These are phyloP conservation scores for Wallacemonas sp. DNA, from an alignment of 208 protist genomes.

Conservation along the genomic window DNA sequence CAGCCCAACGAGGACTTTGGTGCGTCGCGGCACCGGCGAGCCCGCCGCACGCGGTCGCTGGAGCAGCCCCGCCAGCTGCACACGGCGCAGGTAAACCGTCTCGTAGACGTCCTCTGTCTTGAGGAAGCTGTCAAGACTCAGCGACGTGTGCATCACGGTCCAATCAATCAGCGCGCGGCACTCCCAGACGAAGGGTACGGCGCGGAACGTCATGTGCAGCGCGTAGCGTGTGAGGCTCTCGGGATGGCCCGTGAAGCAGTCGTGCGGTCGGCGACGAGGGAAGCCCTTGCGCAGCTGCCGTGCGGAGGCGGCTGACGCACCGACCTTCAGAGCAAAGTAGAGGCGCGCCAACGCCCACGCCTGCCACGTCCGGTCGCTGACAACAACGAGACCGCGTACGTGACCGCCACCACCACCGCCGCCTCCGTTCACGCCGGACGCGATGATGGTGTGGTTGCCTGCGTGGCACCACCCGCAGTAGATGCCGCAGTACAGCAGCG, in stretches of 20 bases:
- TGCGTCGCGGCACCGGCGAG: conserved; percentile 20
- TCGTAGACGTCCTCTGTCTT: conserved; percentile 76
- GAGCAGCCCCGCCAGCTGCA: conserved; percentile 19
- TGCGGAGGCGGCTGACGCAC: conserved; percentile 37
- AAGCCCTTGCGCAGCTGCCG: conserved; percentile 67
- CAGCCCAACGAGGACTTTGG: conserved; percentile 45
- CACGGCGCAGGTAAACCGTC: conserved; percentile 42
- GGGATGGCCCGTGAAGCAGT: conserved; percentile 53
- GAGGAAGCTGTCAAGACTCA: conserved; percentile 72
- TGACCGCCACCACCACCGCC: no score
- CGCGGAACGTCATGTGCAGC: conserved; percentile 47
- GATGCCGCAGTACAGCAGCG: conserved; percentile 28
- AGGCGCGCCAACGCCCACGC: not conserved
- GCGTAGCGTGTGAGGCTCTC: conserved; percentile 27
- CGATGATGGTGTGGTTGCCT: conserved; percentile 19
- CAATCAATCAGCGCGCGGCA: conserved; percentile 74
- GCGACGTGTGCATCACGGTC: conserved; percentile 61
- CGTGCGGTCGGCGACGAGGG: conserved; percentile 48
- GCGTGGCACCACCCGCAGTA: conserved; percentile 61
- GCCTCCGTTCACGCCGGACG: not conserved
- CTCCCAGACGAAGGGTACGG: conserved; percentile 83
- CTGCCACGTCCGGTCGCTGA: not conserved
- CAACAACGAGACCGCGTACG: not conserved
- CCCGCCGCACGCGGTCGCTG: conserved; percentile 22
- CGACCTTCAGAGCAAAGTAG: conserved; percentile 53